phyloP scores from a whole-genome alignment of 176 grass and related monocot genomes.

The Echinochloa phyllopogon region DNA sequence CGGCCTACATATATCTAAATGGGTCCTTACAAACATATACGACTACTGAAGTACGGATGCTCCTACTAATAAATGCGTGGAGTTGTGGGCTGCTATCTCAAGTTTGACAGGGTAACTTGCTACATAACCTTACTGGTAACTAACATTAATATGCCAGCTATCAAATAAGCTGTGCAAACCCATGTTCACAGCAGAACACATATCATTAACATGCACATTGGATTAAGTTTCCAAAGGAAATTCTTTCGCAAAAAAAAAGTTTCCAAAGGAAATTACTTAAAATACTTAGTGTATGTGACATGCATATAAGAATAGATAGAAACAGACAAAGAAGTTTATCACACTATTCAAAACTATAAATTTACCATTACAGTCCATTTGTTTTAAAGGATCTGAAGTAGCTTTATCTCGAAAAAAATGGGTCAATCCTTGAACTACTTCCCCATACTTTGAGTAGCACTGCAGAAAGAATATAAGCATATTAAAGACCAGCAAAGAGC shows the following conservation, averaged over 20 bases:
- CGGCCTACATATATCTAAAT: slow-evolving; percentile 20
- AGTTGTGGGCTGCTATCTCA: neutral
- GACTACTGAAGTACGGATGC: slow-evolving; percentile 14
- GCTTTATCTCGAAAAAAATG: slow-evolving; percentile 87
- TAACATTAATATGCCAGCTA: slow-evolving; percentile 16
- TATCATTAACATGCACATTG: slow-evolving; percentile 21
- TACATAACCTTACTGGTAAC: slow-evolving; percentile 4
- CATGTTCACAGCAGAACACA: slow-evolving; percentile 10
- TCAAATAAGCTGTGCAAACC: slow-evolving; percentile 23
- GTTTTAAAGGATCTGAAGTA: slow-evolving; percentile 54
- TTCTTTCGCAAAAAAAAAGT: too few relatives aligned
- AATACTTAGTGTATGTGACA: slow-evolving; percentile 31
- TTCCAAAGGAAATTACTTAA: too few relatives aligned
- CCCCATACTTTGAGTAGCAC: slow-evolving; percentile 89
- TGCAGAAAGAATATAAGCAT: slow-evolving; percentile 52
- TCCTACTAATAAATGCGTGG: neutral
- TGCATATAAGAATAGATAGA: slow-evolving; percentile 5
- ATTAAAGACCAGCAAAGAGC: slow-evolving; percentile 22
- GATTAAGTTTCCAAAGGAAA: slow-evolving; percentile 30
- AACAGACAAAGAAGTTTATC: slow-evolving; percentile 16
- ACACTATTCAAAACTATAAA: slow-evolving; percentile 34
- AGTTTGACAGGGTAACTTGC: slow-evolving; percentile 29
- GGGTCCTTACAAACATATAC: neutral
- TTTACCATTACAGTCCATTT: slow-evolving; percentile 54
- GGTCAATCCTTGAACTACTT: slow-evolving; percentile 80